These are phyloP conservation scores for Luvunga scandens DNA, from an alignment of 345 rosid genomes.

Conservation along the genomic window DNA sequence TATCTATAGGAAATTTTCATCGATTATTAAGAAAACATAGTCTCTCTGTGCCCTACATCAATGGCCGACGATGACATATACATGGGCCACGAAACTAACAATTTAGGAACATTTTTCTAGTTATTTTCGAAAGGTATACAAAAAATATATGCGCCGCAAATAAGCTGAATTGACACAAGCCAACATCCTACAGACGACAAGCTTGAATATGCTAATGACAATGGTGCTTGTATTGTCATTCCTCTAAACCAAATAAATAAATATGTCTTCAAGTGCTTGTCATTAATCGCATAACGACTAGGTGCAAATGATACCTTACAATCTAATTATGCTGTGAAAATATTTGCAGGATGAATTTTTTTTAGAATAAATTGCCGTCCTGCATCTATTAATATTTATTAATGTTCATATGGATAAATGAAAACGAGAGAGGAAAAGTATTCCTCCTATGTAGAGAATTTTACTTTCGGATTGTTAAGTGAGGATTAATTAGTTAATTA, in stretches of 20 bases:
- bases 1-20: too few species aligned
- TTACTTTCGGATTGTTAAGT: too few species aligned
- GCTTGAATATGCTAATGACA: background rate
- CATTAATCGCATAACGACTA: background rate
- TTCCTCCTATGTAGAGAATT: too few species aligned
- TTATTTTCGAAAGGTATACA: background rate
- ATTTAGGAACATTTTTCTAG: background rate
- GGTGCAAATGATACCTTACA: background rate
- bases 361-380: too few species aligned
- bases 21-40: too few species aligned
- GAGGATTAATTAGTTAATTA: too few species aligned
- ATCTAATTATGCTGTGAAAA: background rate
- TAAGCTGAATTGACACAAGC: background rate
- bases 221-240: background rate
- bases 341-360: too few species aligned
- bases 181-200: background rate
- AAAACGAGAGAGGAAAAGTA: too few species aligned
- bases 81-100: background rate
- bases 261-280: constrained; percentile 4
- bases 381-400: too few species aligned
- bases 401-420: too few species aligned
- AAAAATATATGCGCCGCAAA: constrained; percentile 5
- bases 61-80: background rate
- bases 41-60: background rate
- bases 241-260: background rate